Base-by-base conservation (phyloP, 1,139 yeast species). In the Zygoascus meyerae region DNA sequence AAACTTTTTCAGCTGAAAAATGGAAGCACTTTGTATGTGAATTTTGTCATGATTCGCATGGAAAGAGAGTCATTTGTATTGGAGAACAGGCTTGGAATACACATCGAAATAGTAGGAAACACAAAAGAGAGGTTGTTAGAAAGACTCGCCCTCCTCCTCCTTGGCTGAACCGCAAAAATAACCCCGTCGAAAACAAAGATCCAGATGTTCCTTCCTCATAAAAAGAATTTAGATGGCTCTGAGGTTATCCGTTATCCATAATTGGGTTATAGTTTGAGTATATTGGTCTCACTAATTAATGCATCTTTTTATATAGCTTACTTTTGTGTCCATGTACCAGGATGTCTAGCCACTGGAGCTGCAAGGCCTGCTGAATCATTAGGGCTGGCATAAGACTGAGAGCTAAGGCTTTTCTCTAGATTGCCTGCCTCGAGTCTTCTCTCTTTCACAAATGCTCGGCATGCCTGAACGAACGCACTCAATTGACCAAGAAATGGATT, bases 11-110 rank as follows among this genome's bases (percentile, higher is more conserved):
- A n/a, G 58, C 48, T 5, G 70, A 60, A 21, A 71, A 81, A 53
- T 86, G 95, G 95, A 73, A 77, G 48, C 94, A 87, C 52, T 77
- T 68, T 55, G 66, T 66, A 10, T 92, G 98, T 62, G 76, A 76
- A 0, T 64, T 73, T 1, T 92, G 98, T 61, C 67, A 66, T n/a
- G 81, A 78, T 55, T 68, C 70, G 34, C 69, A 73, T 2, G 82
- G 81, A 2, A 68, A 75, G 5, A 74, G 77, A 0, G 64, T 84
- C 17, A 74, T 86, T 0, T 75, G 86, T 1, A 81, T 92, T 7
- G 97, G 97, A 0, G 79, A 80, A 44, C 77, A 74, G 3, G 83
- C 76, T 44, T 87, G 89, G 83, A 65, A 74, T 3, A 71, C 74
- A 2, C 98, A 92, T 63, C 49, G 79, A 41, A 68, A 70, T 21